Evolutionary conservation across 129 eudicot genomes (phyloP).

Genomic region (Tanacetum coccineum): DNA sequence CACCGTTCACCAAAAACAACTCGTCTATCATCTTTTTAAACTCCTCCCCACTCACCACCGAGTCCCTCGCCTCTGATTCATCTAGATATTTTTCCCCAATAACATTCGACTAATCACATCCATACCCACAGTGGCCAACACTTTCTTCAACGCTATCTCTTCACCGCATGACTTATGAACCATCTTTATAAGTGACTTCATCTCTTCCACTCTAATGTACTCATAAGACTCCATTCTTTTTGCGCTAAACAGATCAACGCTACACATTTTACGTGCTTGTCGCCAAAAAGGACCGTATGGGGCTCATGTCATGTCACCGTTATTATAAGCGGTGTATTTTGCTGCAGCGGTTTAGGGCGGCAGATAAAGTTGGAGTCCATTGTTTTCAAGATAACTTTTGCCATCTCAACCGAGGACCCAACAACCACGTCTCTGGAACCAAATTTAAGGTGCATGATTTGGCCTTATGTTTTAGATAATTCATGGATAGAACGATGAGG

Average conservation of each 20-base stretch:
- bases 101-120: constrained; percentile 47
- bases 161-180: constrained; percentile 10
- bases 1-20: constrained; percentile 50
- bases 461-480: constrained; percentile 36
- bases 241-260: constrained; percentile 42
- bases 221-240: constrained; percentile 43
- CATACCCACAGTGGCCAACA: constrained; percentile 26
- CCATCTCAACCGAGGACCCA: constrained; percentile 49
- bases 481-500: constrained; percentile 50
- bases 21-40: constrained; percentile 48
- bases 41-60: constrained; percentile 32
- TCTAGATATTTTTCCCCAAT: constrained; percentile 37
- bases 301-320: constrained; percentile 44
- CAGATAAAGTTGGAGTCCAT: constrained; percentile 35
- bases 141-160: constrained; percentile 22
- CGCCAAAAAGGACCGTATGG: constrained; percentile 61
- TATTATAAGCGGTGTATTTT: constrained; percentile 47
- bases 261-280: constrained; percentile 43
- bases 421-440: constrained; percentile 41
- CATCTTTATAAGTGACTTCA: constrained; percentile 17
- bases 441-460: constrained; percentile 30
- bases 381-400: constrained; percentile 40
- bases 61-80: not conserved
- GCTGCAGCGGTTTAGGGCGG: constrained; percentile 57
- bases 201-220: constrained; percentile 43